Evolutionary conservation across 495 filamentous ascomycete species (phyloP).

Genomic region (Pseudevernia furfuracea): DNA sequence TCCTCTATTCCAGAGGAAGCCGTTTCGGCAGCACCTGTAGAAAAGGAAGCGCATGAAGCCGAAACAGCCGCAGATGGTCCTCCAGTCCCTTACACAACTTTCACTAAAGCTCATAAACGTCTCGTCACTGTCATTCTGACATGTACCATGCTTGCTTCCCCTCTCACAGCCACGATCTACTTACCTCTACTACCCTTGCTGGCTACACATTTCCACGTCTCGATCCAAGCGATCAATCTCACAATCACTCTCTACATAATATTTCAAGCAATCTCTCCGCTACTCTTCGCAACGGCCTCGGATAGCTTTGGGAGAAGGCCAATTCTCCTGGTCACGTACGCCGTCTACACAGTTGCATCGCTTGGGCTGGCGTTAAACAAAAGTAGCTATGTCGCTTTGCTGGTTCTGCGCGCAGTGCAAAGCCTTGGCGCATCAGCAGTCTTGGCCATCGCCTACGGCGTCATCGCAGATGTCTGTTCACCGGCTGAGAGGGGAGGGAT

Average conservation of each 20-base stretch:
- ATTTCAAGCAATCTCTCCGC: conserved; percentile 34
- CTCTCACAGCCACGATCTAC: conserved; percentile 33
- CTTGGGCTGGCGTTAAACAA: conserved; percentile 33
- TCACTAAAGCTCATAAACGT: conserved; percentile 13
- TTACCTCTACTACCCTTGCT: conserved; percentile 30
- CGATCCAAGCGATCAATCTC: conserved; percentile 32
- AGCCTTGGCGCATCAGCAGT: conserved; percentile 33
- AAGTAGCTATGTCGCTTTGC: conserved; percentile 30
- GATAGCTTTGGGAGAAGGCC: conserved; percentile 35
- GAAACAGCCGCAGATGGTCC: neutral
- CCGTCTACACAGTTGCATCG: conserved; percentile 31
- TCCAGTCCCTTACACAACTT: conserved; percentile 16
- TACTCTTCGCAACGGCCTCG: conserved; percentile 35
- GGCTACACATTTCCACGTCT: conserved; percentile 22
- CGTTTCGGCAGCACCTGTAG: neutral
- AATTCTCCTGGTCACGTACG: conserved; percentile 31
- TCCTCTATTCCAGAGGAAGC: neutral
- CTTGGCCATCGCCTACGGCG: conserved; percentile 29
- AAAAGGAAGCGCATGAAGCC: neutral
- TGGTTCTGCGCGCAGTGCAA: conserved; percentile 35
- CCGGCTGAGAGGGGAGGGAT: conserved; percentile 34
- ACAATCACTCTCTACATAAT: conserved; percentile 33
- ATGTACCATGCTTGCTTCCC: conserved; percentile 23
- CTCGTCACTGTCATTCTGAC: conserved; percentile 22
- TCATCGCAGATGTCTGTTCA: conserved; percentile 32